Percentiles rank a stretch among this genome's conserved stretches.
Evolutionary conservation across 805 yeast species (phyloP).

Genomic region (Vanderwaltozyma polyspora): DNA sequence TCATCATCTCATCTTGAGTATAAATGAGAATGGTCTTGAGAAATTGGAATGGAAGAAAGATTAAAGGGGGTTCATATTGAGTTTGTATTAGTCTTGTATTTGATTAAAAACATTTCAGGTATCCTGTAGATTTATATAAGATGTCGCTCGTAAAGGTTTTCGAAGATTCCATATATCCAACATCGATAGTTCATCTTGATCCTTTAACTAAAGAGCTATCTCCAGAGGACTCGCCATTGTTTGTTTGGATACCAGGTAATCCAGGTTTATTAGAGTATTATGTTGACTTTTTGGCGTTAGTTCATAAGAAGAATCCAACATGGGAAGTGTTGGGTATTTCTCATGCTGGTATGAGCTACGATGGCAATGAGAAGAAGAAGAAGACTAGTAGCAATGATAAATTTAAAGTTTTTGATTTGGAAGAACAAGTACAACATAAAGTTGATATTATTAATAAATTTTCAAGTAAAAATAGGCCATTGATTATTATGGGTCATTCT

Average conservation of each 20-base stretch:
- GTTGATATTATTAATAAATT: conserved; percentile 34
- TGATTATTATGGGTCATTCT: conserved; percentile 51
- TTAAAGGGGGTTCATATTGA: too few species aligned
- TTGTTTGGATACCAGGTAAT: conserved; percentile 63
- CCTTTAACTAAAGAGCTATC: not conserved
- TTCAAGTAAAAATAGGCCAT: conserved; percentile 10
- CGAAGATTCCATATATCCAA: conserved; percentile 8
- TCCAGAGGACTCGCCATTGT: conserved; percentile 25
- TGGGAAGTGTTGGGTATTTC: conserved; percentile 50
- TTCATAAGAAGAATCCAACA: conserved; percentile 33
- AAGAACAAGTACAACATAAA: conserved; percentile 52
- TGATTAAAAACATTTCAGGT: too few species aligned
- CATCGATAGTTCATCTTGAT: conserved; percentile 11
- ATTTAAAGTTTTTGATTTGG: conserved; percentile 33
- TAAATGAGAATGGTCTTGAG: too few species aligned
- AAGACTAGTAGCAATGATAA: too few species aligned
- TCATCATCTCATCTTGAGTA: too few species aligned
- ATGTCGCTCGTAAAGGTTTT: conserved; percentile 7
- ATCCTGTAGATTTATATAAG: not conserved
- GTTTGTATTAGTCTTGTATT: too few species aligned
- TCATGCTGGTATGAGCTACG: conserved; percentile 46
- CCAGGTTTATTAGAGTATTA: conserved; percentile 66
- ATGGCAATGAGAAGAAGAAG: conserved; percentile 3
- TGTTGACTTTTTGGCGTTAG: conserved; percentile 36
- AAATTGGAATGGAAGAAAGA: too few species aligned